Evolutionary conservation across 495 filamentous ascomycete genomes (phyloP).

Genomic region (Aspergillus campestris): DNA sequence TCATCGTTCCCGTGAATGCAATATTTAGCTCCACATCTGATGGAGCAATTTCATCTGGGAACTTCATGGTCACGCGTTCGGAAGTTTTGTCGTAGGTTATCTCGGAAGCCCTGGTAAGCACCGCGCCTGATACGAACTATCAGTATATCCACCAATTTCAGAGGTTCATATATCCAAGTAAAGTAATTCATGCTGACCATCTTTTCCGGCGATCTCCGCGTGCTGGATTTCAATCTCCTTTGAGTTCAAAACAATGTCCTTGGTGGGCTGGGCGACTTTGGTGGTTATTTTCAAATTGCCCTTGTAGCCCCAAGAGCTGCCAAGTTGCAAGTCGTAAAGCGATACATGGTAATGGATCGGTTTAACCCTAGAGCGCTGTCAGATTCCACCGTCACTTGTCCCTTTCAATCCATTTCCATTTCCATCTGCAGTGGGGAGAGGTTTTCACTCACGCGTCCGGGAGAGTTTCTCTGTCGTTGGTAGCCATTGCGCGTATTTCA

Average conservation of each 20-base stretch:
- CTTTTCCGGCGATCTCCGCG: slow-evolving; percentile 25
- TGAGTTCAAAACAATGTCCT: slow-evolving; percentile 66
- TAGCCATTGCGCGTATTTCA: slow-evolving; percentile 37
- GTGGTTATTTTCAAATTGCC: slow-evolving; percentile 62
- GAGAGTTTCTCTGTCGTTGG: slow-evolving; percentile 42
- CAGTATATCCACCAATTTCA: slow-evolving; percentile 1
- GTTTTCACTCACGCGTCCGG: slow-evolving; percentile 39
- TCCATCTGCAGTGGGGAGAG: neutral
- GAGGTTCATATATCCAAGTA: neutral
- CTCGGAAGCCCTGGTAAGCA: slow-evolving; percentile 47
- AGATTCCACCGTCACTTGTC: neutral
- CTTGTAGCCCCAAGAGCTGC: slow-evolving; percentile 68
- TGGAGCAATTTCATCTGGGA: slow-evolving; percentile 54
- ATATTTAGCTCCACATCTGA: slow-evolving; percentile 58
- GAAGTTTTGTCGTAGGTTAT: slow-evolving; percentile 72
- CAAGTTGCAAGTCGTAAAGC: slow-evolving; percentile 68
- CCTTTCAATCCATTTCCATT: neutral
- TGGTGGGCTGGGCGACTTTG: slow-evolving; percentile 52
- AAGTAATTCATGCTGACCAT: slow-evolving; percentile 17
- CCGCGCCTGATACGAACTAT: slow-evolving; percentile 16
- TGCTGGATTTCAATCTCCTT: slow-evolving; percentile 36
- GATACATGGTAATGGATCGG: slow-evolving; percentile 79
- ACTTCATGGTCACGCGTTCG: slow-evolving; percentile 68
- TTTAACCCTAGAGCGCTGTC: slow-evolving; percentile 48
- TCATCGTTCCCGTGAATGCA: slow-evolving; percentile 78